phyloP scores from a whole-genome alignment of 2,329 filamentous ascomycete species.

The Neofusicoccum laricinum region DNA sequence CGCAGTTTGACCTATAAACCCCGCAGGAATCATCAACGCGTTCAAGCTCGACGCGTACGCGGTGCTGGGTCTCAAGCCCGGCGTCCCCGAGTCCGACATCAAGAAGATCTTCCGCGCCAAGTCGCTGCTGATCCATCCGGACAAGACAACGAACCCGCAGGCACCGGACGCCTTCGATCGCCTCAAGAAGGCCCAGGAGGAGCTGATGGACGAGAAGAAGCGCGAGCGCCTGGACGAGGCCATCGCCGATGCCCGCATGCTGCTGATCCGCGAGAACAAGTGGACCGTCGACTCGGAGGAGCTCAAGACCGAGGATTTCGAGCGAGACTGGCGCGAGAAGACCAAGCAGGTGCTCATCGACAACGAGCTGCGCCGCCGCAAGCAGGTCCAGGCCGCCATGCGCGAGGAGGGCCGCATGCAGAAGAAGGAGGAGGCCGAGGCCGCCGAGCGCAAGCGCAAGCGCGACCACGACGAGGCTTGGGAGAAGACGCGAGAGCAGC shows the following conservation, averaged over 20 bases:
- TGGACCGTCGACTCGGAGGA: slow-evolving; percentile 88
- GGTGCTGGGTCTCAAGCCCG: slow-evolving; percentile 91
- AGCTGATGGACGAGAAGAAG: slow-evolving; percentile 91
- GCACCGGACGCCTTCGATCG: slow-evolving; percentile 96
- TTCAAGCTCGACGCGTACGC: slow-evolving; percentile 87
- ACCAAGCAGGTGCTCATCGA: slow-evolving; percentile 86
- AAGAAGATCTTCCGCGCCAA: slow-evolving; percentile 93
- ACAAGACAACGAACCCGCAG: slow-evolving; percentile 88
- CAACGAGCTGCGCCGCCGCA: slow-evolving; percentile 78
- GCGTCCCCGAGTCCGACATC: slow-evolving; percentile 93
- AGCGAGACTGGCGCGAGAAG: slow-evolving; percentile 85
- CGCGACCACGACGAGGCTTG: slow-evolving; percentile 91
- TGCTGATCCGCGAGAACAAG: slow-evolving; percentile 91
- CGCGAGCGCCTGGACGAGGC: slow-evolving; percentile 85
- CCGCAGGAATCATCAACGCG: slow-evolving; percentile 69
- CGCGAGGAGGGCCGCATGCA: slow-evolving; percentile 93
- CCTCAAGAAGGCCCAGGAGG: slow-evolving; percentile 88
- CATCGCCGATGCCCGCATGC: slow-evolving; percentile 91
- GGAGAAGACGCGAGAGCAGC: slow-evolving; percentile 86
- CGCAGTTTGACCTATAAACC: not conserved
- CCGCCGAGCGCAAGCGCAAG: slow-evolving; percentile 60
- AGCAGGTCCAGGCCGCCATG: slow-evolving; percentile 90
- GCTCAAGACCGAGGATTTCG: slow-evolving; percentile 79
- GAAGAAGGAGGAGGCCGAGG: slow-evolving; percentile 79
- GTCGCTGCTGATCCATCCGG: slow-evolving; percentile 97